Evolutionary conservation across 139 green algal genomes (phyloP).

Genomic region (Chlamydomonas sphaeroides): DNA sequence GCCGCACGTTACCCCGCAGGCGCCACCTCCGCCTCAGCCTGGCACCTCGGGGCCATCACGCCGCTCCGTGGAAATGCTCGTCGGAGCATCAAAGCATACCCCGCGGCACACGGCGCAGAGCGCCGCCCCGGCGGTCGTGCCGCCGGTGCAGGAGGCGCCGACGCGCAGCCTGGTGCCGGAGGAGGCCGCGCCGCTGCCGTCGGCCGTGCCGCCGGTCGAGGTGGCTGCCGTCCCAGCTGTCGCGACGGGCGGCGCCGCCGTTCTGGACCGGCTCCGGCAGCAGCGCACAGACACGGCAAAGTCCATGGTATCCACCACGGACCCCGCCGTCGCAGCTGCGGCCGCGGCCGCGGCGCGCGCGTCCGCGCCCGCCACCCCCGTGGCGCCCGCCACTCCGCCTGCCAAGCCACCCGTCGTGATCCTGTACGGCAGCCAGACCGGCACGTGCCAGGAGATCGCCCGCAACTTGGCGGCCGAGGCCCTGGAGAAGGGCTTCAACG

Average conservation of each 20-base stretch:
- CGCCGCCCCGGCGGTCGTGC: too few relatives aligned
- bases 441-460: slow-evolving; percentile 92
- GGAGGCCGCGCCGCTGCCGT: not conserved
- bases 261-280: slow-evolving; percentile 64
- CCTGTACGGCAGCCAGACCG: slow-evolving; percentile 93
- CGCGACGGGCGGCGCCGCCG: slow-evolving; percentile 60
- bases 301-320: not conserved
- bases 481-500: slow-evolving; percentile 45
- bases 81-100: too few relatives aligned
- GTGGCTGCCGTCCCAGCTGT: not conserved
- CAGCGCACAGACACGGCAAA: slow-evolving; percentile 8
- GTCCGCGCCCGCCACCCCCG: not conserved
- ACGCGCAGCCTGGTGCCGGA: not conserved
- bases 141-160: not conserved
- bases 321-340: not conserved
- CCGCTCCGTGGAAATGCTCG: not conserved
- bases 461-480: slow-evolving; percentile 85
- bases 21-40: too few relatives aligned
- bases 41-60: not conserved
- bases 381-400: not conserved
- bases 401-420: slow-evolving; percentile 59
- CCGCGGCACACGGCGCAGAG: too few relatives aligned
- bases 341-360: not conserved
- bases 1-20: too few relatives aligned
- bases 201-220: not conserved